Evolutionary conservation across 257 asterid species (phyloP).

Genomic region (Ilex asprella): DNA sequence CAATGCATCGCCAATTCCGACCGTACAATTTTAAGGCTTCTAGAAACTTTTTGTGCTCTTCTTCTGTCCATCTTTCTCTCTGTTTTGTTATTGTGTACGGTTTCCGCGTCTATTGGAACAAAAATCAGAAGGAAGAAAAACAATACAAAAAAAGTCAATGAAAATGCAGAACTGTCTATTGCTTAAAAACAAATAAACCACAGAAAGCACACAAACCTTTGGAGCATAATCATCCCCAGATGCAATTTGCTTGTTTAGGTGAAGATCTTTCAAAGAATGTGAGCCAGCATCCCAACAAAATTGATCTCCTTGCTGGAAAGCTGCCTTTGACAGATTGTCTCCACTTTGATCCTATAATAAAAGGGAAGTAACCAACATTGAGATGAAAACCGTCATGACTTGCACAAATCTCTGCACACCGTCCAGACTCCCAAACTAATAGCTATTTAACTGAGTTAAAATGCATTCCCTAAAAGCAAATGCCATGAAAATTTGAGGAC

Average conservation of each 20-base stretch:
- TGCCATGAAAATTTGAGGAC: too few species aligned
- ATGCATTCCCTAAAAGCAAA: too few species aligned
- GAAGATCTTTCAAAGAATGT: not conserved
- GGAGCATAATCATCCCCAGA: conserved; percentile 50
- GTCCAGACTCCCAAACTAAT: too few species aligned
- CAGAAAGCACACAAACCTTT: conserved; percentile 36
- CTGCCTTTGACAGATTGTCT: conserved; percentile 20
- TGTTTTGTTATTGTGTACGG: conserved; percentile 90
- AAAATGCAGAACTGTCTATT: not conserved
- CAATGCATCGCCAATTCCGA: conserved; percentile 90
- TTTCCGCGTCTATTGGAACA: conserved; percentile 53
- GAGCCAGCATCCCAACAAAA: not conserved
- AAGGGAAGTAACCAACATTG: not conserved
- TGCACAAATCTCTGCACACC: too few species aligned
- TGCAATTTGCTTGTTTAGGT: conserved; percentile 31
- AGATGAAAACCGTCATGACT: not conserved
- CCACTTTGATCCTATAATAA: conserved; percentile 35
- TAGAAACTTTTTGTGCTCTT: conserved; percentile 77
- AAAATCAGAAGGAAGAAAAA: conserved; percentile 2
- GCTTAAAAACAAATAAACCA: not conserved
- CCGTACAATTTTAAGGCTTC: conserved; percentile 89
- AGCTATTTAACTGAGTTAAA: too few species aligned
- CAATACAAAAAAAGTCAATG: conserved; percentile 5
- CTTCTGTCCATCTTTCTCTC: conserved; percentile 94
- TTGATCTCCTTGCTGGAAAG: not conserved